phyloP scores from a whole-genome alignment of 805 yeast genomes.

The Spathaspora arborariae region DNA sequence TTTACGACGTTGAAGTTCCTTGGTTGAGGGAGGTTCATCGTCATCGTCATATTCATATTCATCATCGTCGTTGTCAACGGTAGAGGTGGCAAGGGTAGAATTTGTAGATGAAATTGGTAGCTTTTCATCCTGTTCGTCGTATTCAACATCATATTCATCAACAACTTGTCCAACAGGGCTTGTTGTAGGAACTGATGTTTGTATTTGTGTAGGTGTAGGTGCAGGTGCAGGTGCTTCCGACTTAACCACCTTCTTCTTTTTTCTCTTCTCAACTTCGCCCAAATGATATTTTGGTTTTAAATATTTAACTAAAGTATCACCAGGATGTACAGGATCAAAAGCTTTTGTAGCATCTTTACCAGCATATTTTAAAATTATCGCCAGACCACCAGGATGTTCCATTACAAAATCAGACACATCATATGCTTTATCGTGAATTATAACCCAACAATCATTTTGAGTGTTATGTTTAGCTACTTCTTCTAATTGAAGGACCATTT shows the following conservation, averaged over 20 bases:
- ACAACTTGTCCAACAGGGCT: constrained; percentile 13
- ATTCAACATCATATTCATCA: constrained; percentile 38
- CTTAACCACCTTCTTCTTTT: constrained; percentile 5
- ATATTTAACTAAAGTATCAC: constrained; percentile 73
- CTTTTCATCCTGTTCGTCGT: constrained; percentile 38
- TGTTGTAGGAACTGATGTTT: too few species aligned
- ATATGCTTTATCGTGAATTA: constrained; percentile 73
- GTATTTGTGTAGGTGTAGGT: not conserved
- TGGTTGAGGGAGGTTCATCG: constrained; percentile 27
- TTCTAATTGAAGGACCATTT: constrained; percentile 16
- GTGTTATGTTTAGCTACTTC: constrained; percentile 47
- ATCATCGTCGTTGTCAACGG: constrained; percentile 22
- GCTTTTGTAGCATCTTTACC: constrained; percentile 65
- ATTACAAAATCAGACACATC: constrained; percentile 64
- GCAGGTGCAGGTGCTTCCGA: not conserved
- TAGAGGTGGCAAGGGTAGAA: constrained; percentile 10
- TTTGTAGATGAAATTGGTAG: constrained; percentile 13
- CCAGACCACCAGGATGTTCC: constrained; percentile 61
- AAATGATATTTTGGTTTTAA: constrained; percentile 42
- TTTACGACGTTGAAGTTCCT: constrained; percentile 23
- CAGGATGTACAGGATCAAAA: constrained; percentile 87
- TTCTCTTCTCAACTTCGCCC: constrained; percentile 27
- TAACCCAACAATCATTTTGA: constrained; percentile 76
- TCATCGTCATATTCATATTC: constrained; percentile 40
- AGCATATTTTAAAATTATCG: constrained; percentile 49